Evolutionary conservation across 1,284 basidiomycete genomes (phyloP), one percentile per base, ranked within the genome.

Genomic region (Ganoderma lingzhi): DNA sequence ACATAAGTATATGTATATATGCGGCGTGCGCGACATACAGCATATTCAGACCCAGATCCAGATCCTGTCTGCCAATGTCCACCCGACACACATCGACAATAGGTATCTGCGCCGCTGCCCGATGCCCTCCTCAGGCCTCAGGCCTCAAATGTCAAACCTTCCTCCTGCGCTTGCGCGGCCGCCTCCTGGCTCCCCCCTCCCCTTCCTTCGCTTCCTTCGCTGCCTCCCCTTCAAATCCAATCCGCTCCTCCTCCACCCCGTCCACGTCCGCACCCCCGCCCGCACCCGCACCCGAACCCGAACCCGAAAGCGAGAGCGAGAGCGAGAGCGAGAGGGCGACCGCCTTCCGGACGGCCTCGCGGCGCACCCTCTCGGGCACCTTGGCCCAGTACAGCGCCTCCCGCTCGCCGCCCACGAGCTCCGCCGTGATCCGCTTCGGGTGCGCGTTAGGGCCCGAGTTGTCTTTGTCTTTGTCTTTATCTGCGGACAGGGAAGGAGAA

Each of bases 301-400:
- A 23, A 23, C 23, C 23, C 23, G 23, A 23, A 23, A 23, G 23
- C 23, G 23, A 23, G 2, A n/a, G 6, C 32, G 41, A 41, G 30
- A 23, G 23, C 23, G 23, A 23, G 2, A n/a, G 6, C 32, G 41
- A 41, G 30, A 45, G 64, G 61, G 41, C 64, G 17, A 73, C 42
- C 1, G 84, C 85, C 76, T 84, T 87, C 64, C 83, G 83, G 35
- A 93, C 86, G 0, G 92, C 92, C 73, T 87, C 84, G 62, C 80
- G 77, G 30, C 89, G 83, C 19, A 93, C 83, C 75, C 91, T 93
- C 74, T 90, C 87, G 0, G 93, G 93, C 0, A 94, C 87, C 73
- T 90, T 90, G 67, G 88, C 85, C 93, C 93, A 95, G 74, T 94
- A 95, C 23, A 94, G 66, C 70, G 86, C 86, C 75, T 94, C 93